Evolutionary conservation across 139 green algal species (phyloP), one percentile per base, ranked within the genome.

Genomic region (Limnomonas spitsbergensis): DNA sequence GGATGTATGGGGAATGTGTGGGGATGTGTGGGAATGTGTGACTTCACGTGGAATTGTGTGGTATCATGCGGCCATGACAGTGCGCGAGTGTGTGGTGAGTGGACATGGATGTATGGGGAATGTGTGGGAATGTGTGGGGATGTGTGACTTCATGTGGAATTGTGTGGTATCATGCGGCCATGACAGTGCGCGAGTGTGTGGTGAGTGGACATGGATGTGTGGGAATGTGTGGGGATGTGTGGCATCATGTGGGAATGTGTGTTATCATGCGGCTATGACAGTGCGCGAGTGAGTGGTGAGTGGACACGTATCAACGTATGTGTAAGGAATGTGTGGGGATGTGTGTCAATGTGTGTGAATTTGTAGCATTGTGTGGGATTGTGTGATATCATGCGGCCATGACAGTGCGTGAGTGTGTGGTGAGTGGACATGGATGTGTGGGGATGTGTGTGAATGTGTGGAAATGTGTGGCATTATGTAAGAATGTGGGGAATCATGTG

Each of bases 1-100:
- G n/a, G n/a, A n/a, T n/a, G n/a, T n/a, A n/a, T n/a, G n/a, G n/a
- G n/a, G n/a, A n/a, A n/a, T n/a, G n/a, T n/a, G n/a, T n/a, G n/a
- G n/a, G n/a, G n/a, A n/a, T n/a, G n/a, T n/a, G n/a, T n/a, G 29
- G 61, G 61, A 34, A 20, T 72, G 61, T 37, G 61, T 72, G n/a
- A n/a, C n/a, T n/a, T n/a, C n/a, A n/a, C n/a, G n/a, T n/a, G n/a
- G n/a, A n/a, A n/a, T n/a, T n/a, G n/a, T n/a, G n/a, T n/a, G n/a
- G n/a, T 72, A 72, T 37, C 27, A 37, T 20, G 6, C 61, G 6
- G 61, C 61, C 29, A 37, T 37, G 27, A 39, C 27, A 7, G 27
- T 36, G 29, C 26, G 27, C 7, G 61, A 34, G 27, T 72, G 61
- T 37, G 27, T 72, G 61, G 61, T 37, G 61, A 34, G 61, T 37